Base-by-base conservation (phyloP, 2,329 filamentous ascomycete genomes). In the Cercospora sesami region DNA sequence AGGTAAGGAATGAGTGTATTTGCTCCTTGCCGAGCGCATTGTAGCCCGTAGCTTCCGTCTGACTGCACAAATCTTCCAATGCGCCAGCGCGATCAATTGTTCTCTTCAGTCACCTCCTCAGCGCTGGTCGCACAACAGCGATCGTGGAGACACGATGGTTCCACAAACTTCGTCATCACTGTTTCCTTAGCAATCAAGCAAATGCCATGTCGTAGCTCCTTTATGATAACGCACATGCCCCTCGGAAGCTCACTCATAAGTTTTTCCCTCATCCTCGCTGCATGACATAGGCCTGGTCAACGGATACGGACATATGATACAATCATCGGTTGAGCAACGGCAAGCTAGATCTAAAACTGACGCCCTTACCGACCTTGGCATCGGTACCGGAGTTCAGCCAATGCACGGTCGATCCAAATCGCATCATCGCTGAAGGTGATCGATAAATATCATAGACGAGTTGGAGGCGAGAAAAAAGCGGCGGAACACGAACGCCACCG, bases 161-260 rank as follows among this genome's bases (percentile, higher is more conserved):
- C 16, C 31, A 59, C 55, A 31, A 59, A 33, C 4, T 36, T 59
- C 55, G 55, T 59, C 55, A 59, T 59, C 5, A 53, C 7, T 23
- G 55, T 59, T 59, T 36, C 55, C 55, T 10, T 31, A 36, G 30
- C 55, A 59, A 59, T 59, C 55, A 59, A 59, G 55, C 55, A 36
- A 59, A 36, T 33, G 16, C 31, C 28, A 28, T 59, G 30, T 36
- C 31, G 28, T 31, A 59, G 55, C 55, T 59, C 30, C n/a, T 30
- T 30, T 14, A 57, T 23, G n/a, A 18, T 12, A 48, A 48, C 14
- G 16, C 48, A 14, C 10, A 16, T 10, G 12, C 23, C 30, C 21
- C 14, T 14, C 48, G 12, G 23, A 53, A 16, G 23, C 48, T 16
- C 21, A 53, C 48, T 26, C 26, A 14, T n/a, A 33, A 33, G 14